Evolutionary conservation across 192 early-diverging fungal species (phyloP).

Genomic region (Gryganskiella cystojenkinii): DNA sequence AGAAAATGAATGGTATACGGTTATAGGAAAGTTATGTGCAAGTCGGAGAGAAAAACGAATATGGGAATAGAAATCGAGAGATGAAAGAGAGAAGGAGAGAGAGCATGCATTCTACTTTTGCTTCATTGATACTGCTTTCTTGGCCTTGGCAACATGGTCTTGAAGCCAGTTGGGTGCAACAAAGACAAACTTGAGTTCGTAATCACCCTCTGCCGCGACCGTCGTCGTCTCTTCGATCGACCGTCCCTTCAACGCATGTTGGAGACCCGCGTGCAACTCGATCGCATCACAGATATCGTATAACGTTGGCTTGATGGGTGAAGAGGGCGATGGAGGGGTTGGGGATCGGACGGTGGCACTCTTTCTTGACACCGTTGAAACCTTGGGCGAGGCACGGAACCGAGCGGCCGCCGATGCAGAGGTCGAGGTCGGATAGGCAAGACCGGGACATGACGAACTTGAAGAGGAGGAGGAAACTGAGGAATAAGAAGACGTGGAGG

Average conservation of each 20-base stretch:
- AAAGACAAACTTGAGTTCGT: slow-evolving; percentile 35
- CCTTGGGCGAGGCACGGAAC: slow-evolving; percentile 10
- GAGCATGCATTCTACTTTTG: no score
- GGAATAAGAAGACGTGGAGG: slow-evolving; percentile 30
- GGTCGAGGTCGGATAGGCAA: neutral
- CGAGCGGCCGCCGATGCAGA: neutral
- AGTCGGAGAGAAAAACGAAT: no score
- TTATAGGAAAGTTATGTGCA: no score
- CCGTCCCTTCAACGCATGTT: neutral
- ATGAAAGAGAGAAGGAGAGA: no score
- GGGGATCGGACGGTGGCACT: no score
- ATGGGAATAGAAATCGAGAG: no score
- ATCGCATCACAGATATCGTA: slow-evolving; percentile 40
- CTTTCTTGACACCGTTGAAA: no score
- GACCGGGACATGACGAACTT: slow-evolving; percentile 1
- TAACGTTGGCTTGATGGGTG: neutral
- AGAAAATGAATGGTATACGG: no score
- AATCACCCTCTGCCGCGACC: neutral
- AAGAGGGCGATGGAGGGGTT: no score
- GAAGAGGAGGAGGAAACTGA: slow-evolving; percentile 19
- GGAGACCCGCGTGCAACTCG: slow-evolving; percentile 12
- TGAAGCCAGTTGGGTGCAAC: slow-evolving; percentile 39
- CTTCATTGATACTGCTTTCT: slow-evolving; percentile 32
- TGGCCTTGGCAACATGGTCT: slow-evolving; percentile 41
- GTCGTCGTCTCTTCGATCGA: neutral